A percentile compares a stretch with the other conserved stretches of the same genome.
phyloP scores from a whole-genome alignment of 2,329 filamentous ascomycete species.

The Metarhizium guizhouense region DNA sequence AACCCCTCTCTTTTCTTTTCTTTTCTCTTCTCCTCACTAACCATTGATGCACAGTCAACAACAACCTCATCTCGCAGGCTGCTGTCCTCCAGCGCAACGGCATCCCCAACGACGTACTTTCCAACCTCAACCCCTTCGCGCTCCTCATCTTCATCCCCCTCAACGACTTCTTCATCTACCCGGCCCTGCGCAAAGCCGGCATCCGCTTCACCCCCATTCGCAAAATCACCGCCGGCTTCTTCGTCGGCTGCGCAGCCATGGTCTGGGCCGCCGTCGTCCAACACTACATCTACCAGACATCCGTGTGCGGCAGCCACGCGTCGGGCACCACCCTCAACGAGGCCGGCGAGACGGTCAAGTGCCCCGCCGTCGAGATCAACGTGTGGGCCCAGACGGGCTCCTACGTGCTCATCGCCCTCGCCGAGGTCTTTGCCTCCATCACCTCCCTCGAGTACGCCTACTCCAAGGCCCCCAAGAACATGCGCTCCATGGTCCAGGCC shows the following conservation, averaged over 20 bases:
- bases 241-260: constrained; percentile 56
- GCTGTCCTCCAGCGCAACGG: constrained; percentile 58
- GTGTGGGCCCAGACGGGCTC: constrained; percentile 50
- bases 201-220: constrained; percentile 67
- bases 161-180: constrained; percentile 61
- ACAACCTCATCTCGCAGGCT: constrained; percentile 55
- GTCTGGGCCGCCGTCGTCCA: constrained; percentile 47
- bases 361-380: constrained; percentile 51
- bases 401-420: constrained; percentile 41
- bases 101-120: constrained; percentile 68
- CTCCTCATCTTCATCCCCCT: constrained; percentile 69
- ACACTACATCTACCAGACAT: constrained; percentile 54
- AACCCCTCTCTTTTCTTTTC: constrained; percentile 38
- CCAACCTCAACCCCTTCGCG: constrained; percentile 67
- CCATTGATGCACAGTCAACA: constrained; percentile 36
- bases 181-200: constrained; percentile 50
- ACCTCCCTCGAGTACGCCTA: constrained; percentile 69
- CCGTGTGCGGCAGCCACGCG: constrained; percentile 50
- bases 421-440: constrained; percentile 46
- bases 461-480: constrained; percentile 69
- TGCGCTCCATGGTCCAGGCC: constrained; percentile 64
- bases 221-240: constrained; percentile 63
- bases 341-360: constrained; percentile 51
- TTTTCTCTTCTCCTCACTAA: constrained; percentile 32
- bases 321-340: constrained; percentile 25